Evolutionary conservation across 208 protist genomes (phyloP).

Genomic region (Wallacemonas sp.): DNA sequence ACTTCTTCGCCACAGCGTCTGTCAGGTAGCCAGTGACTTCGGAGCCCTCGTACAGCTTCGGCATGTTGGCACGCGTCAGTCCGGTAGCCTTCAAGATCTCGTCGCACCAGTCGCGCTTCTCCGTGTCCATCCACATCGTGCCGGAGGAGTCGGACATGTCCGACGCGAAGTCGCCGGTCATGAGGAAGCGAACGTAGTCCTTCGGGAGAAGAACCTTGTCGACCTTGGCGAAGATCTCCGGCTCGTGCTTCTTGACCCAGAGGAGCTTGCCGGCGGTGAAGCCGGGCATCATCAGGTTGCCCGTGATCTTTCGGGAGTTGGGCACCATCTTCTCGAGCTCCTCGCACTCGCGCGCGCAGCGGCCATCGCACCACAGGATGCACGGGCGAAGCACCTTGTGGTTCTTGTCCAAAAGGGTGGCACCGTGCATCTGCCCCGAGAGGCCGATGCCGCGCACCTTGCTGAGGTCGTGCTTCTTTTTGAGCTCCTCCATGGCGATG

Average conservation of each 20-base stretch:
- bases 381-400: constrained; percentile 64
- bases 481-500: constrained; percentile 48
- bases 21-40: constrained; percentile 51
- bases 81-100: constrained; percentile 61
- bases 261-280: constrained; percentile 81
- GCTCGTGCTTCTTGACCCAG: constrained; percentile 73
- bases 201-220: constrained; percentile 73
- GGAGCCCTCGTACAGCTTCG: constrained; percentile 66
- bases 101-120: constrained; percentile 63
- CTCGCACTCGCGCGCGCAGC: constrained; percentile 56
- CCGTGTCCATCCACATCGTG: constrained; percentile 74
- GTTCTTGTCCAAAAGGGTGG: constrained; percentile 60
- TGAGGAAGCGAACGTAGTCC: constrained; percentile 69
- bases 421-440: constrained; percentile 74
- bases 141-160: constrained; percentile 76
- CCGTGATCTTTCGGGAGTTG: constrained; percentile 53
- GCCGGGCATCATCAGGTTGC: constrained; percentile 82
- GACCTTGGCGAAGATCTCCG: constrained; percentile 50
- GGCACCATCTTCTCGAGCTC: constrained; percentile 67
- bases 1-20: constrained; percentile 30
- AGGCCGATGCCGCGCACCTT: constrained; percentile 56
- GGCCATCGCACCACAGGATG: constrained; percentile 82
- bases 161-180: constrained; percentile 66
- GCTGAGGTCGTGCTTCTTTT: constrained; percentile 44
- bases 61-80: constrained; percentile 64